Conservation (phyloP, 164 flowering plant species). For the Magnolia kwangsiensis region DNA sequence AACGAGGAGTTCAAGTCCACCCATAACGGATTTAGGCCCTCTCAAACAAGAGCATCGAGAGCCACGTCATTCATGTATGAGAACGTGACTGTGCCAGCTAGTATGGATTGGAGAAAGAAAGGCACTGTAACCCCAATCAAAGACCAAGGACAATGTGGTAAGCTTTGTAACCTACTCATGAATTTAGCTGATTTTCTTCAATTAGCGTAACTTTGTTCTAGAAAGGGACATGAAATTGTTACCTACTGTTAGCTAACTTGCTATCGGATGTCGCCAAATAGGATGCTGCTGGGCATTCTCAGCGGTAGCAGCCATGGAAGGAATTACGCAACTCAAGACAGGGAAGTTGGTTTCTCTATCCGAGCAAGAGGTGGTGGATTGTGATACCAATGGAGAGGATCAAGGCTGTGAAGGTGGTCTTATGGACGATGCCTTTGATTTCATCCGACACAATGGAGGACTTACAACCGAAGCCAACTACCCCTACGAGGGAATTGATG, state of each 20-base stretch:
- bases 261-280: neutral
- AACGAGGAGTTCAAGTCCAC: conserved; percentile 33
- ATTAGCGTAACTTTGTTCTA: neutral
- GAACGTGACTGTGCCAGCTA: conserved; percentile 20
- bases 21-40: conserved; percentile 5
- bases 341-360: conserved; percentile 21
- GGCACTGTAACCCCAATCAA: conserved; percentile 23
- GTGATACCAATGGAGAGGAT: conserved; percentile 15
- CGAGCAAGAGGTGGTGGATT: conserved; percentile 30
- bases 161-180: neutral
- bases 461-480: conserved; percentile 25
- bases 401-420: conserved; percentile 26
- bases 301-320: conserved; percentile 28
- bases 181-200: neutral
- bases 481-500: conserved; percentile 14
- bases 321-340: conserved; percentile 16
- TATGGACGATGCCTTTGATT: conserved; percentile 26
- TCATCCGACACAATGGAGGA: conserved; percentile 17
- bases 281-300: conserved; percentile 33
- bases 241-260: neutral
- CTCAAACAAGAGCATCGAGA: neutral
- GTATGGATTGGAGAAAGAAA: conserved; percentile 28
- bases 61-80: conserved; percentile 25
- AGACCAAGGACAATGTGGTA: conserved; percentile 26
- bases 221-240: neutral